Evolutionary conservation across 2,329 filamentous ascomycete genomes (phyloP), one percentile per base, ranked within the genome.

Genomic region (Colletotrichum incanum): DNA sequence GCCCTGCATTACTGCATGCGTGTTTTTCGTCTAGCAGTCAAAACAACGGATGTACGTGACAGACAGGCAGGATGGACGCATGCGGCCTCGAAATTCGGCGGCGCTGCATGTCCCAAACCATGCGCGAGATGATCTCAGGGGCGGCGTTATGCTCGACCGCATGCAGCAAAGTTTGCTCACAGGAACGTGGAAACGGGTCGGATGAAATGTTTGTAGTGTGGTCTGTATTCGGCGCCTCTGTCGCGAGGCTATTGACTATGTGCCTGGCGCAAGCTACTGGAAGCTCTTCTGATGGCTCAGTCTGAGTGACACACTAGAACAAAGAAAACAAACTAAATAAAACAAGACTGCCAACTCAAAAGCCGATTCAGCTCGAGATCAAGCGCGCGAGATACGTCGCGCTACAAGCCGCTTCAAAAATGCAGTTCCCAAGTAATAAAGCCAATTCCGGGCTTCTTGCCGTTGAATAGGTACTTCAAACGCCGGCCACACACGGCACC

Each of bases 401-500:
- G 20, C 52, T 37, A 14, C 23, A 23, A 37, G 16, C n/a, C 52
- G 31, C 52, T 55, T 2, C 34, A 28, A n/a, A 14, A 23, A 14
- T 37, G 16, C 34, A 31, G 28, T 37, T 16, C 52, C 52, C 28
- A 55, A 55, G 14, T 16, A 12, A 55, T 7, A 55, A 37, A 37
- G 9, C 31, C 52, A 23, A 11, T 28, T 59, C 12, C 55, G 23
- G 55, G 37, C 8, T 18, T 55, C 31, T 37, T n/a, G 20, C 52
- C 31, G 18, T n/a, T 23, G 34, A 6, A 59, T 12, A 14, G 52
- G 31, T n/a, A 7, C 16, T 34, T 59, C 34, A 43, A 20, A 43
- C 55, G 37, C 55, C 37, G 14, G 55, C 55, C 55, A 43, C 37
- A 28, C 28, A 43, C 37, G 37, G 39, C 55, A 59, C 26, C 31